A percentile compares a stretch with the other conserved stretches of the same genome.
Conservation (phyloP, 2,329 filamentous ascomycete genomes). For the Aureobasidium sp. region DNA sequence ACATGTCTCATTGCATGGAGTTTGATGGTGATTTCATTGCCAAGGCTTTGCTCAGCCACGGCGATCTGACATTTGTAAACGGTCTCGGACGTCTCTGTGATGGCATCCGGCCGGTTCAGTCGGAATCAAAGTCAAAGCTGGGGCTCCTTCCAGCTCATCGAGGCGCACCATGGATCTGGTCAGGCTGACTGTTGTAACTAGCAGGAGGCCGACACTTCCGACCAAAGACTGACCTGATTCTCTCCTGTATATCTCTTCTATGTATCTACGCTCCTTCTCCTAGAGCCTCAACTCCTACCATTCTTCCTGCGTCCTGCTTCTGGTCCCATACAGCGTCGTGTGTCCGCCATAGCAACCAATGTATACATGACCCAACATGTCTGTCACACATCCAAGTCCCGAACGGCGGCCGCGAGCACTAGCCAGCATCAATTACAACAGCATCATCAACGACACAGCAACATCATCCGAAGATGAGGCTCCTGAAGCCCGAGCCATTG, state of each 20-base stretch:
- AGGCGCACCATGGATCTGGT: not conserved
- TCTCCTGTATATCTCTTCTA: not conserved
- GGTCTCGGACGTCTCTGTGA: not conserved
- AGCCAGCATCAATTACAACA: slow-evolving; percentile 36
- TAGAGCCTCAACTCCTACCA: not conserved
- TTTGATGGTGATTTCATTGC: not conserved
- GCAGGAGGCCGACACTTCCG: not conserved
- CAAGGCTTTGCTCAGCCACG: not conserved
- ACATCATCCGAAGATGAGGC: slow-evolving; percentile 41
- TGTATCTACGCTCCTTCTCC: not conserved
- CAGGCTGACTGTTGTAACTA: slow-evolving; percentile 1
- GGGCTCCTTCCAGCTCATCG: not conserved
- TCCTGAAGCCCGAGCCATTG: slow-evolving; percentile 25
- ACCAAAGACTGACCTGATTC: not conserved
- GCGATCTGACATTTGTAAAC: not conserved
- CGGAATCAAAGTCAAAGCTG: not conserved
- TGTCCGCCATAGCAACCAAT: not conserved
- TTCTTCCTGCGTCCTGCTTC: not conserved
- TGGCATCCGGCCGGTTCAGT: not conserved
- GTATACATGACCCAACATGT: not conserved
- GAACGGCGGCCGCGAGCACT: slow-evolving; percentile 30
- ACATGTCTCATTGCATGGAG: not conserved
- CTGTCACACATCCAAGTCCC: not conserved
- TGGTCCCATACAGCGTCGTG: not conserved
- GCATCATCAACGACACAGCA: slow-evolving; percentile 30